These are phyloP conservation scores for Cryptosporidium viatorum DNA, from an alignment of 169 alveolate species.

Conservation along the genomic window DNA sequence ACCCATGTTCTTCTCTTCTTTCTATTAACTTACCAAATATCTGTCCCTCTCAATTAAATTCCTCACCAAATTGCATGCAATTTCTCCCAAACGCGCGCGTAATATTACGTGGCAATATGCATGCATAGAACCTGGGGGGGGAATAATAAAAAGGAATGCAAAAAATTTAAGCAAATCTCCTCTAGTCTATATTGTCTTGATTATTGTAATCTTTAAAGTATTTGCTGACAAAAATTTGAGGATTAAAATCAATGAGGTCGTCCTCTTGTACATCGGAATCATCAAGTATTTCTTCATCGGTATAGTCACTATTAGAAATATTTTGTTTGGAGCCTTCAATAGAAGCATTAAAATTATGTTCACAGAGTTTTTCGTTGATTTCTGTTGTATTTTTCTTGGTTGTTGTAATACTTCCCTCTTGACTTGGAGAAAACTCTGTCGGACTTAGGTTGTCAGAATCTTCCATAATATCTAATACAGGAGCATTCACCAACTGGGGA, in stretches of 20 bases:
- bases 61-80: not conserved
- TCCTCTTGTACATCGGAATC: slow-evolving; percentile 40
- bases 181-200: slow-evolving; percentile 1
- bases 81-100: not conserved
- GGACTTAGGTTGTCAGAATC: slow-evolving; percentile 33
- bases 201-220: slow-evolving; percentile 14
- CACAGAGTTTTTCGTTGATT: not conserved
- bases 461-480: slow-evolving; percentile 61
- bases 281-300: slow-evolving; percentile 58
- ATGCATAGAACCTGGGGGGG: not conserved
- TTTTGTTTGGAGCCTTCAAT: not conserved
- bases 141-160: not conserved
- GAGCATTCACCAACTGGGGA: slow-evolving; percentile 77
- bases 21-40: too few species aligned
- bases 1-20: too few species aligned
- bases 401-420: not conserved
- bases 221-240: slow-evolving; percentile 50
- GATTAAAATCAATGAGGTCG: slow-evolving; percentile 34
- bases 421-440: not conserved
- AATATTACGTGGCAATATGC: not conserved
- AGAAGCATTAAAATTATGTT: not conserved
- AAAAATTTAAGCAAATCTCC: not conserved
- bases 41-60: not conserved
- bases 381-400: not conserved
- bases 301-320: slow-evolving; percentile 47